These are phyloP conservation scores for Apium graveolens DNA, from an alignment of 129 eudicot genomes.

Conservation along the genomic window DNA sequence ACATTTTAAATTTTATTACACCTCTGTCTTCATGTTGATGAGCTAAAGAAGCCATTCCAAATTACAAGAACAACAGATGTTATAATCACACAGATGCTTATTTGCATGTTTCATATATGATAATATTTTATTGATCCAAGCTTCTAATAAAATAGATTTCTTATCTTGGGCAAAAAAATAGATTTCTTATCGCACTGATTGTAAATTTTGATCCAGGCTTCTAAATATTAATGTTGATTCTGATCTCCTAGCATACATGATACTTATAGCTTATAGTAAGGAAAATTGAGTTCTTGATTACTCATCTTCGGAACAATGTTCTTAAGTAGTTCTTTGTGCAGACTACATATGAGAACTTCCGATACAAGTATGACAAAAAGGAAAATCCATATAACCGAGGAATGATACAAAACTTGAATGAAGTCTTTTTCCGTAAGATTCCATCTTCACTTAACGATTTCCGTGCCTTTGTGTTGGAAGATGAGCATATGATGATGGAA, in stretches of 20 bases:
- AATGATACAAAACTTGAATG: constrained; percentile 41
- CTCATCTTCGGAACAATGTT: background rate
- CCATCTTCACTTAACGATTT: constrained; percentile 72
- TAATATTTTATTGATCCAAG: background rate
- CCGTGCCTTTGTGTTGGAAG: constrained; percentile 45
- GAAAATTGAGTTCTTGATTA: constrained; percentile 1
- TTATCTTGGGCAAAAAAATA: background rate
- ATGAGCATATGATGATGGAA: constrained; percentile 40
- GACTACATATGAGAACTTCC: constrained; percentile 95
- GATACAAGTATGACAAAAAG: constrained; percentile 65
- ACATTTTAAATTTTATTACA: background rate
- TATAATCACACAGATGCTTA: background rate
- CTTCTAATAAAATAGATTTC: background rate
- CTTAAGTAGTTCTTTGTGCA: constrained; percentile 28
- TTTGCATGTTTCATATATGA: background rate
- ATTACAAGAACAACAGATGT: background rate
- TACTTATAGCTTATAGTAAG: background rate
- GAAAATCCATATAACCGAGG: constrained; percentile 86
- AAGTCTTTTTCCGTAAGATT: constrained; percentile 64
- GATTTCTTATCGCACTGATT: background rate
- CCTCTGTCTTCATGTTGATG: background rate
- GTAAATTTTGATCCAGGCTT: background rate
- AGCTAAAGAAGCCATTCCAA: background rate
- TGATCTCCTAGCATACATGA: background rate
- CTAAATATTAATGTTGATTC: background rate